A percentile compares a stretch with the other conserved stretches of the same genome.
These are phyloP conservation scores for Tetraselmis chui DNA, from an alignment of 139 green algal species.

Conservation along the genomic window DNA sequence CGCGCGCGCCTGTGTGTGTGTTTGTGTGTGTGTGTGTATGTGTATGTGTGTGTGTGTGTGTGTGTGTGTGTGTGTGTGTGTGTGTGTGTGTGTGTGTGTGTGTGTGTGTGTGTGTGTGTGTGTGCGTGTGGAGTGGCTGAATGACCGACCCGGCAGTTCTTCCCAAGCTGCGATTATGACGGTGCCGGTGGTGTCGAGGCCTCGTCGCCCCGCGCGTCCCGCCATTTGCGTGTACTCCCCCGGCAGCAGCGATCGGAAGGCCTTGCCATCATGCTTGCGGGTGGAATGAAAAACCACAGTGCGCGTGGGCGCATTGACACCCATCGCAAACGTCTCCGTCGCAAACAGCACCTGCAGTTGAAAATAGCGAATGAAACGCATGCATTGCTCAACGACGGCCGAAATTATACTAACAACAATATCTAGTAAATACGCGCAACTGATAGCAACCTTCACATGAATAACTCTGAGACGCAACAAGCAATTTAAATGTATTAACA, in stretches of 20 bases:
- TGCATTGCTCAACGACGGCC: too few relatives aligned
- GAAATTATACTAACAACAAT: too few relatives aligned
- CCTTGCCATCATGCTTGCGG: constrained; percentile 85
- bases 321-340: constrained; percentile 98
- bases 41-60: too few relatives aligned
- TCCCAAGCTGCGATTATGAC: constrained; percentile 88
- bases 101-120: not conserved
- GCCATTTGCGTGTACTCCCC: constrained; percentile 98
- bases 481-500: too few relatives aligned
- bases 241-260: constrained; percentile 67
- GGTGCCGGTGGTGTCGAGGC: constrained; percentile 80
- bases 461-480: too few relatives aligned
- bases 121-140: not conserved
- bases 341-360: constrained; percentile 73
- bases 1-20: too few relatives aligned
- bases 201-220: constrained; percentile 76
- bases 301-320: constrained; percentile 91
- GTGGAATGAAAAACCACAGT: constrained; percentile 85
- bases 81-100: not conserved
- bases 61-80: too few relatives aligned
- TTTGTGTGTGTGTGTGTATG: too few relatives aligned
- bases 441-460: too few relatives aligned
- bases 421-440: too few relatives aligned
- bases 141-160: constrained; percentile 32
- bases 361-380: too few relatives aligned